Conservation (phyloP, 2,329 filamentous ascomycete genomes). For the Trichoderma sp. region DNA sequence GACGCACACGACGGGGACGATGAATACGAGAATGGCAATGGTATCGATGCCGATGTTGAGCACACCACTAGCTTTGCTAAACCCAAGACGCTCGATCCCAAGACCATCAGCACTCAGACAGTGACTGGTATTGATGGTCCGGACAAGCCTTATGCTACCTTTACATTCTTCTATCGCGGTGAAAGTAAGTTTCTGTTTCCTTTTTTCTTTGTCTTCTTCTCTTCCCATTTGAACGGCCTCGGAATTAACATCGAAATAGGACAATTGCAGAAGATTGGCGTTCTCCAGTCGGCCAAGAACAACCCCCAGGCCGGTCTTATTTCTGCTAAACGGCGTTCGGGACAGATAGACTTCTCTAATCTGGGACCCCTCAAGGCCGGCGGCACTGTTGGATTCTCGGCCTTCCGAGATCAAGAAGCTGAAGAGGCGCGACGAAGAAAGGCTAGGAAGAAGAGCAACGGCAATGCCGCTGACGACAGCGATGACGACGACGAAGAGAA, state of each 20-base stretch:
- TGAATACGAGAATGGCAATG: constrained; percentile 52
- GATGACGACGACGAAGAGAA: constrained; percentile 69
- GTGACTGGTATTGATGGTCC: constrained; percentile 97
- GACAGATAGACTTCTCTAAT: constrained; percentile 79
- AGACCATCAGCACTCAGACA: constrained; percentile 96
- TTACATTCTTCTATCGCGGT: constrained; percentile 96
- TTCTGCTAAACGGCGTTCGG: constrained; percentile 72
- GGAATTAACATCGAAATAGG: constrained; percentile 50
- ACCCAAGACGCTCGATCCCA: constrained; percentile 91
- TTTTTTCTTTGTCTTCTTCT: neutral
- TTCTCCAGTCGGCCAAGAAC: constrained; percentile 66
- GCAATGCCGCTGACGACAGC: constrained; percentile 68
- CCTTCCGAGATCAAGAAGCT: constrained; percentile 71
- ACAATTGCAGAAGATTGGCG: constrained; percentile 95
- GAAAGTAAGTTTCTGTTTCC: constrained; percentile 62
- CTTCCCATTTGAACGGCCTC: neutral
- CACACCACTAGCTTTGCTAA: constrained; percentile 98
- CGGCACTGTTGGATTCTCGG: constrained; percentile 86
- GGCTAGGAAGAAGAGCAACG: constrained; percentile 60
- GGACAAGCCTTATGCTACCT: constrained; percentile 92
- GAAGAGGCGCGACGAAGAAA: constrained; percentile 55
- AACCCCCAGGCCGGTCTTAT: constrained; percentile 57
- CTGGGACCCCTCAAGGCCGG: constrained; percentile 79
- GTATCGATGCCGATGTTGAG: constrained; percentile 79
- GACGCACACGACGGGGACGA: constrained; percentile 96